These are phyloP conservation scores for Hygrophoropsis aurantiaca DNA, from an alignment of 768 basidiomycete species.

Conservation along the genomic window DNA sequence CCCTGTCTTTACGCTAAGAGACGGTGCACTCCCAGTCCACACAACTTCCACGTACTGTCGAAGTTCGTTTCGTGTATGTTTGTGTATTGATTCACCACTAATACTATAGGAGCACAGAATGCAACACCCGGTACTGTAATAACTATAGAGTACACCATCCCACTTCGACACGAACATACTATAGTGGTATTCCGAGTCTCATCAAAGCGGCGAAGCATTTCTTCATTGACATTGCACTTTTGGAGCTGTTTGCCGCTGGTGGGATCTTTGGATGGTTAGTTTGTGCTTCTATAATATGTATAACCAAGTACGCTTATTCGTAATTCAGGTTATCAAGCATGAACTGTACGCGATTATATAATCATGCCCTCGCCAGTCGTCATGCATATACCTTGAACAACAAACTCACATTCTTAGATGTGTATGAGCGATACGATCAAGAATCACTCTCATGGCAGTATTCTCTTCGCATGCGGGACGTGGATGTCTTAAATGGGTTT, in stretches of 20 bases:
- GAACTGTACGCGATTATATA: conserved; percentile 8
- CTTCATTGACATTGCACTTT: conserved; percentile 11
- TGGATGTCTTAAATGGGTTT: conserved; percentile 21
- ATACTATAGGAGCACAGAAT: conserved; percentile 11
- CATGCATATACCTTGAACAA: conserved; percentile 5
- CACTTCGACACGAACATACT: conserved; percentile 6
- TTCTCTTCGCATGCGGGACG: conserved; percentile 8
- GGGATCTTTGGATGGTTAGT: conserved; percentile 10
- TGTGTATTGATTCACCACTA: conserved; percentile 14
- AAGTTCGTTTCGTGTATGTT: conserved; percentile 3
- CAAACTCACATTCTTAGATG: neutral
- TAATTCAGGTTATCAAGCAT: conserved; percentile 8
- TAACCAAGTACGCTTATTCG: neutral
- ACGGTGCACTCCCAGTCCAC: conserved; percentile 22
- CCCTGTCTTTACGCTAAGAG: conserved; percentile 17
- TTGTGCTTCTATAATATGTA: too few species aligned
- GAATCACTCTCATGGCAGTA: neutral
- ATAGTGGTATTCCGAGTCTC: conserved; percentile 11
- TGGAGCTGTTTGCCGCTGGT: conserved; percentile 11
- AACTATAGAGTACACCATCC: conserved; percentile 3
- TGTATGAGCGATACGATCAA: neutral
- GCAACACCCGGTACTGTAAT: conserved; percentile 18
- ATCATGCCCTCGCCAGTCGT: neutral
- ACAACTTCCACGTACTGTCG: conserved; percentile 25
- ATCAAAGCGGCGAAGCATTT: conserved; percentile 12